phyloP scores from a whole-genome alignment of 257 asterid genomes.

The Plantago major region DNA sequence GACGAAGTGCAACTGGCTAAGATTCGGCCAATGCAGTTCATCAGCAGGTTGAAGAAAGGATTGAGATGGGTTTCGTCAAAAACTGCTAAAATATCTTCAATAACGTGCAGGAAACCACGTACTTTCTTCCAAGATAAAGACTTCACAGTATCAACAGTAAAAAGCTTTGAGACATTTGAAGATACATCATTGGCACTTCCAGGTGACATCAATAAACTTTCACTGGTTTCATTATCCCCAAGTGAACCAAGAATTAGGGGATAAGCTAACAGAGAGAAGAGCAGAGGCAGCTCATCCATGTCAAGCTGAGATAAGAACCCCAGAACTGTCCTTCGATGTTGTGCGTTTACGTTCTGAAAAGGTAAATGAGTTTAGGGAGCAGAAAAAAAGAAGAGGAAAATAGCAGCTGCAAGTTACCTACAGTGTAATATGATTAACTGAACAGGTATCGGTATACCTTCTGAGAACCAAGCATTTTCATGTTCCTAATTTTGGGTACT shows the following conservation, averaged over 20 bases:
- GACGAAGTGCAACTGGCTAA: slow-evolving; percentile 63
- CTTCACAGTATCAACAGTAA: slow-evolving; percentile 43
- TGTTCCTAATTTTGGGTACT: slow-evolving; percentile 74
- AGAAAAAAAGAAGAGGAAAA: slow-evolving; percentile 12
- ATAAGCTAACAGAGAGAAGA: slow-evolving; percentile 65
- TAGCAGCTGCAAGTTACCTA: slow-evolving; percentile 10
- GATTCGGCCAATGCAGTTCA: slow-evolving; percentile 61
- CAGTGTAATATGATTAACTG: background rate
- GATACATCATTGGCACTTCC: slow-evolving; percentile 34
- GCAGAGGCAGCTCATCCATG: slow-evolving; percentile 73
- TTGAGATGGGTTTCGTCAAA: slow-evolving; percentile 68
- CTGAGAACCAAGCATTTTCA: slow-evolving; percentile 65
- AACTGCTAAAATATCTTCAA: slow-evolving; percentile 71
- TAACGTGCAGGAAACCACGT: slow-evolving; percentile 74
- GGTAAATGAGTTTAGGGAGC: slow-evolving; percentile 14
- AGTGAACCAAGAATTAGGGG: slow-evolving; percentile 50
- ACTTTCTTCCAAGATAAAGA: slow-evolving; percentile 72
- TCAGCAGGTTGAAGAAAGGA: slow-evolving; percentile 70
- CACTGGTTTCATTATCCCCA: slow-evolving; percentile 32
- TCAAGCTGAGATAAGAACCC: slow-evolving; percentile 85
- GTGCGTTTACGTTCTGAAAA: slow-evolving; percentile 61
- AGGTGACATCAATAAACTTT: slow-evolving; percentile 25
- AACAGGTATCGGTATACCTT: slow-evolving; percentile 47
- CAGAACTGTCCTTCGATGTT: slow-evolving; percentile 78
- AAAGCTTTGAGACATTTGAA: slow-evolving; percentile 48